Evolutionary conservation across 1,284 basidiomycete species (phyloP), one percentile per base, ranked within the genome.

Genomic region (Cutaneotrichosporon dermatis): DNA sequence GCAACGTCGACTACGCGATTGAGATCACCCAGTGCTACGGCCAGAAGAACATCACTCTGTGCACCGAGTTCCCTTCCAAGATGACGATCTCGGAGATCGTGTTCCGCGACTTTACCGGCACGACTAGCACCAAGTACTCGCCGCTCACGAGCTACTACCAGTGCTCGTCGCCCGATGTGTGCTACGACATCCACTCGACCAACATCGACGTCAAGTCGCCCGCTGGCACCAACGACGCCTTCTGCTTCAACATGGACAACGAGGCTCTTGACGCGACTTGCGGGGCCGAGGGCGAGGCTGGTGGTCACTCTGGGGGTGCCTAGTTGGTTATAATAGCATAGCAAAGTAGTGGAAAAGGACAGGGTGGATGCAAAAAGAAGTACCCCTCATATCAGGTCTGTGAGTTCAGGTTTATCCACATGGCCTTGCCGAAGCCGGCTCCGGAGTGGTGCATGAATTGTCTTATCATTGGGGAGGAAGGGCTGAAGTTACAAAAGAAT

Each of bases 361-460:
- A 3, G 2, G 39, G 2, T 8, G 9, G 39, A 9, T 40, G 39
- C 39, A 48, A 48, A 48, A 48, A 25, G 12, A 48, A 25, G 10
- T 3, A 6, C 68, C 74, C 75, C 76, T 78, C 76, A 78, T 78
- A 76, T 75, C 75, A 78, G 76, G 76, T 78, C 76, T 78, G 76
- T 78, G 72, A 25, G 50, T 69, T 72, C 70, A 65, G 66, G 66
- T 72, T 69, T 69, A 72, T 78, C 75, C 59, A 71, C 75, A 76
- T 74, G 74, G 74, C 76, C 75, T 64, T 66, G 71, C 70, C 41
- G 40, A 58, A 67, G 63, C 67, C 69, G 82, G 86, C 82, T 87
- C 97, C 83, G 86, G 94, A 89, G 93, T 97, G 93, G 94, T 98
- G 94, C 94, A 97, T 96, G 92, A 90, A 77, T 71, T 89, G 33